These are phyloP conservation scores for Ogataea nonfermentans DNA, from an alignment of 805 yeast species.

Conservation along the genomic window DNA sequence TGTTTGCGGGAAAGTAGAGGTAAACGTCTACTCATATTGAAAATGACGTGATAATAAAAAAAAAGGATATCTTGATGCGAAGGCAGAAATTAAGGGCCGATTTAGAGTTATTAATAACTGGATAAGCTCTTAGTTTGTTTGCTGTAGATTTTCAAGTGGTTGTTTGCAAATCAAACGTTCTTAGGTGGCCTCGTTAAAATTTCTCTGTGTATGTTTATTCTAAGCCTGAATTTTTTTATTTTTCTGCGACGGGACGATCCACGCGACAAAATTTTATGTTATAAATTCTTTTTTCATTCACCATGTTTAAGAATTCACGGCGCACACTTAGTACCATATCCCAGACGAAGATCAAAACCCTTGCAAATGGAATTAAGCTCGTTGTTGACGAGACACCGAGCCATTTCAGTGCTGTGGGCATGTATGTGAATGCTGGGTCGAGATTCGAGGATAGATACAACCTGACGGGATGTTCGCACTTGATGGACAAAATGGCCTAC, in stretches of 20 bases:
- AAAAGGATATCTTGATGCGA: neutral
- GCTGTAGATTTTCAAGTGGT: neutral
- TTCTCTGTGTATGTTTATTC: too few species aligned
- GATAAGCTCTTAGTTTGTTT: neutral
- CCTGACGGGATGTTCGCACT: slow-evolving; percentile 74
- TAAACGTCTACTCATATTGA: slow-evolving; percentile 28
- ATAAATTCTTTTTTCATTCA: neutral
- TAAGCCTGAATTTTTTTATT: neutral
- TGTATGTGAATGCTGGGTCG: slow-evolving; percentile 88
- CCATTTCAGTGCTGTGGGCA: slow-evolving; percentile 87
- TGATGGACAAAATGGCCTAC: slow-evolving; percentile 84
- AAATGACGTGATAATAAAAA: slow-evolving; percentile 1
- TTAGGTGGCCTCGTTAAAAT: too few species aligned
- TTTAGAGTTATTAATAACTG: neutral
- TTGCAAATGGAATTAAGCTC: slow-evolving; percentile 76
- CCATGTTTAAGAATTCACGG: neutral
- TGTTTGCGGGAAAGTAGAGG: slow-evolving; percentile 60
- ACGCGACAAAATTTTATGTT: neutral
- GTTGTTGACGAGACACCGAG: slow-evolving; percentile 86
- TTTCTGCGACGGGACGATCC: slow-evolving; percentile 3
- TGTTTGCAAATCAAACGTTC: too few species aligned
- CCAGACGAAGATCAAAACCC: slow-evolving; percentile 34
- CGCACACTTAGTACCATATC: slow-evolving; percentile 9
- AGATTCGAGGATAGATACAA: slow-evolving; percentile 62
- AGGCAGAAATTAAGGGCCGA: neutral